Evolutionary conservation across 2,329 filamentous ascomycete species (phyloP).

Genomic region (Arthrobotrys conoides): DNA sequence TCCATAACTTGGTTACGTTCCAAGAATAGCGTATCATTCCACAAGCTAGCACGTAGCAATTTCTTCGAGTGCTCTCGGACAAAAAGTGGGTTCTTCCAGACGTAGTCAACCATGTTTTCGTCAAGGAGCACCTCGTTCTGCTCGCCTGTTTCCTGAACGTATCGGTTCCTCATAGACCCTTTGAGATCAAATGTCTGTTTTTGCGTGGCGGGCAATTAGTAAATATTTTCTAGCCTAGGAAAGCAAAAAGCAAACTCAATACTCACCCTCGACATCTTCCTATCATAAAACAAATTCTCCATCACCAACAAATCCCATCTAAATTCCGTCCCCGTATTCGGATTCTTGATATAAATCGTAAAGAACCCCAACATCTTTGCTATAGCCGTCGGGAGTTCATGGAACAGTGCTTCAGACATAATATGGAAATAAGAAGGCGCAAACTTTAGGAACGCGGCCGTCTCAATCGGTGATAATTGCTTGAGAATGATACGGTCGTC

Average conservation of each 20-base stretch:
- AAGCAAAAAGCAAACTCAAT: neutral
- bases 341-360: constrained; percentile 96
- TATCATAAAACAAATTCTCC: constrained; percentile 98
- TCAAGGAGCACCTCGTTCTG: constrained; percentile 96
- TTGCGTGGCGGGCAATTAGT: neutral
- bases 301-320: constrained; percentile 95
- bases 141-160: constrained; percentile 94
- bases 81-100: constrained; percentile 96
- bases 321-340: constrained; percentile 89
- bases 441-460: constrained; percentile 92
- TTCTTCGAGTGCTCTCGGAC: constrained; percentile 96
- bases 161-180: constrained; percentile 97
- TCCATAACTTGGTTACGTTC: constrained; percentile 98
- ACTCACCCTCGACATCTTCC: constrained; percentile 78
- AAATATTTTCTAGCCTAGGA: constrained; percentile 9
- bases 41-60: constrained; percentile 88
- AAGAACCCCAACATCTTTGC: constrained; percentile 99
- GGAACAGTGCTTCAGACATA: constrained; percentile 96
- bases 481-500: constrained; percentile 96
- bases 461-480: constrained; percentile 89
- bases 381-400: constrained; percentile 94
- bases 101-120: constrained; percentile 99
- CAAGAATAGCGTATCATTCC: constrained; percentile 97
- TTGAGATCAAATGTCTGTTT: constrained; percentile 87
- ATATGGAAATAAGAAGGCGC: constrained; percentile 97